Evolutionary conservation across 306 rosid species (phyloP), one percentile per base, ranked within the genome.

Genomic region (Inga leiocalycina): DNA sequence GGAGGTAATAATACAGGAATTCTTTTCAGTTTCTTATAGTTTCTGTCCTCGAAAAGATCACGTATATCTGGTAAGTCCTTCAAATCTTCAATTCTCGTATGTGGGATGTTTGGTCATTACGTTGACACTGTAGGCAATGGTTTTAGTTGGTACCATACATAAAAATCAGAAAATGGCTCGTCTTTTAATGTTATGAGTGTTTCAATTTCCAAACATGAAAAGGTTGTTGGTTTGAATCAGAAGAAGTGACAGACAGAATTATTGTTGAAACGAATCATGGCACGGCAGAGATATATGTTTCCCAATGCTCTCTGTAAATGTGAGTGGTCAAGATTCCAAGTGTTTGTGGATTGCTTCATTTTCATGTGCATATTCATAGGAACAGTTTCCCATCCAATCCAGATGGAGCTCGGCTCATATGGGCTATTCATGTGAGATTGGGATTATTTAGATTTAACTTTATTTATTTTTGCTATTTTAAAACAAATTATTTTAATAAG

Each of bases 1-100:
- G 88, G 99, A 97, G 98, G 99, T 94, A 91, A 61, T n/a, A 41
- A 61, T n/a, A 54, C 16, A 66, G 45, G 57, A 11, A 32, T 44
- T 51, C 52, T 6, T 34, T 61, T 54, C 66, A 54, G 13, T 61
- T 24, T 62, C 68, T 69, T 67, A 20, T 32, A 4, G 44, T 67
- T 35, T 67, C 8, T 35, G 8, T 59, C 65, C 9, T 59, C 32
- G 22, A 22, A n/a, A 59, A 22, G 10, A n/a, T 59, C 65, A 48
- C 52, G 5, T 37, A 16, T 51, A 51, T 51, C 57, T 52, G 22
- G 17, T 16, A 19, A 17, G 70, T 48, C 14, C 52, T 48, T 48
- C 16, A 3, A 11, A 48, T 48, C 16, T 48, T 48, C 61, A 54
- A 54, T 17, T 17, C 5, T 54, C 61, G 22, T 54, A 54, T 10